A percentile compares a stretch with the other conserved stretches of the same genome.
phyloP scores from a whole-genome alignment of 176 grass and related monocot species.

The Carex pumila region DNA sequence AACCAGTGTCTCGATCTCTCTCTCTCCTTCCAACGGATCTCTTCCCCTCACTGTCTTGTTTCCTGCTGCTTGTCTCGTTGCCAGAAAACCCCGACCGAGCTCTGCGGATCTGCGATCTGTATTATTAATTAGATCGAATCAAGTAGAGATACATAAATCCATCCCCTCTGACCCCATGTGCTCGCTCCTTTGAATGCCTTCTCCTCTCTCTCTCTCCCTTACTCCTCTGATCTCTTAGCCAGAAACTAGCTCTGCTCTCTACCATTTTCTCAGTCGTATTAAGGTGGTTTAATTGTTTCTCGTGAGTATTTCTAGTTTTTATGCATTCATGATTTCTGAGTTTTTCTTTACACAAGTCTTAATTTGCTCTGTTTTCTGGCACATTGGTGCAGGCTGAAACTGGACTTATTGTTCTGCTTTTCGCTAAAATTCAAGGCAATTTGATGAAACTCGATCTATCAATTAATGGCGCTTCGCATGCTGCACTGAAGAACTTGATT shows the following conservation, averaged over 20 bases:
- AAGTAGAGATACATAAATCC: neutral
- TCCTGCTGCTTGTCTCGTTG: slow-evolving; percentile 3
- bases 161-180: slow-evolving; percentile 15
- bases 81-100: neutral
- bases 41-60: neutral
- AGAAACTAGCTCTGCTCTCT: neutral
- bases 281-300: slow-evolving; percentile 9
- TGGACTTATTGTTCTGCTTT: slow-evolving; percentile 8
- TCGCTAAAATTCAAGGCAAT: neutral
- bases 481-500: slow-evolving; percentile 1
- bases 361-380: slow-evolving; percentile 10
- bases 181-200: neutral
- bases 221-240: neutral
- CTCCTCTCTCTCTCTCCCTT: neutral
- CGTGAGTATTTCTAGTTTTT: neutral
- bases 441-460: neutral
- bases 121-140: slow-evolving; percentile 8
- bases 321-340: neutral
- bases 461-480: neutral
- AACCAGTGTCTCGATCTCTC: neutral
- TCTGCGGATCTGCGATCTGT: neutral
- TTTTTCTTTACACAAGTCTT: neutral
- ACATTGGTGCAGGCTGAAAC: neutral
- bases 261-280: neutral
- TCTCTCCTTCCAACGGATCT: slow-evolving; percentile 14